These are phyloP conservation scores for Yarrowia sp. DNA, from an alignment of 805 yeast genomes.

Conservation along the genomic window DNA sequence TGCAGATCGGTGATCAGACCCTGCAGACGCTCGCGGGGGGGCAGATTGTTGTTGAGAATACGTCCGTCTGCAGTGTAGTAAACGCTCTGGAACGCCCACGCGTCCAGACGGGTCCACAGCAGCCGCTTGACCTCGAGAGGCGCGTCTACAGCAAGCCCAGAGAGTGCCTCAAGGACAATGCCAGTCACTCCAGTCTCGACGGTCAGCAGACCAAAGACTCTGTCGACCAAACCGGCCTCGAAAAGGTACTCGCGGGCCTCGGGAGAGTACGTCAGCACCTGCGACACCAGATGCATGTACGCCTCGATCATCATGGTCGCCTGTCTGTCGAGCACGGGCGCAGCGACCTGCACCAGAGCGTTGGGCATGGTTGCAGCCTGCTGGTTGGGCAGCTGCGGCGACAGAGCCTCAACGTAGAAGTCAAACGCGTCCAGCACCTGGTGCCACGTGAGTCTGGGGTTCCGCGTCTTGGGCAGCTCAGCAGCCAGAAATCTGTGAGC, in stretches of 20 bases:
- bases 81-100: constrained; percentile 55
- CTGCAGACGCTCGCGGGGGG: constrained; percentile 47
- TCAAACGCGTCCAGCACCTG: constrained; percentile 53
- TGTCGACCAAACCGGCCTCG: constrained; percentile 36
- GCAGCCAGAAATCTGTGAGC: constrained; percentile 35
- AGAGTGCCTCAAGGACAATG: constrained; percentile 54
- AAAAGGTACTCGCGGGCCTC: constrained; percentile 39
- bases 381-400: constrained; percentile 14
- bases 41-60: constrained; percentile 35
- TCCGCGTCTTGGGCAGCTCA: constrained; percentile 2
- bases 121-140: constrained; percentile 43
- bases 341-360: constrained; percentile 31
- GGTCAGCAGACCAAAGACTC: constrained; percentile 47
- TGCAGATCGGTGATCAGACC: constrained; percentile 50
- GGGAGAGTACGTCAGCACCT: constrained; percentile 48
- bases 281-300: constrained; percentile 61
- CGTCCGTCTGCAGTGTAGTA: constrained; percentile 37
- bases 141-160: constrained; percentile 53
- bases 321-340: constrained; percentile 72
- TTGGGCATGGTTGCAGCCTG: constrained; percentile 17
- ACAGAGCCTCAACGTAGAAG: constrained; percentile 50
- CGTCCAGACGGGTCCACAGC: constrained; percentile 70
- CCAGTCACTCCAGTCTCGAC: constrained; percentile 53
- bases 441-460: constrained; percentile 49
- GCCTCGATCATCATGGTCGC: constrained; percentile 72